Conservation (phyloP, 1,284 basidiomycete species). For the Boletus holoroseus region DNA sequence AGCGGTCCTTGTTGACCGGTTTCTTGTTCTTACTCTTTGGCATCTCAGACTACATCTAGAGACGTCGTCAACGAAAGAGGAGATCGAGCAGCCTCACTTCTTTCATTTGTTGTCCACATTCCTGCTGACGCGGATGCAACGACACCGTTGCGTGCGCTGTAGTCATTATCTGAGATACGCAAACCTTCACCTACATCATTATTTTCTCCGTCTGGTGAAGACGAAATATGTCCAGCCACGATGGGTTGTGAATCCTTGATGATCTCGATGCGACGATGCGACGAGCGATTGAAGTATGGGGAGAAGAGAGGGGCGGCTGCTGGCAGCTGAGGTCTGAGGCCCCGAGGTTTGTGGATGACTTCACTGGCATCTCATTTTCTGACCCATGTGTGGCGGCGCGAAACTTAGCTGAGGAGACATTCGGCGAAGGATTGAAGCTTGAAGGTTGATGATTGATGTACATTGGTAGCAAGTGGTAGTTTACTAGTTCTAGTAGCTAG, state of each 20-base stretch:
- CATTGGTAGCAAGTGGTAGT: neutral
- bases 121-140: conserved; percentile 55
- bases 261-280: conserved; percentile 74
- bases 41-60: conserved; percentile 96
- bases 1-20: conserved; percentile 97
- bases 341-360: conserved; percentile 46
- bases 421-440: conserved; percentile 48
- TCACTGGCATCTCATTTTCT: conserved; percentile 4
- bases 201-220: conserved; percentile 72
- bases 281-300: conserved; percentile 92
- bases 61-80: conserved; percentile 9
- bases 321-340: conserved; percentile 22
- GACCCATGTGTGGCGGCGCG: conserved; percentile 40
- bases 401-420: conserved; percentile 58
- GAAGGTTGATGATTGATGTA: conserved; percentile 20
- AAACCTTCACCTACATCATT: conserved; percentile 53
- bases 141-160: conserved; percentile 70
- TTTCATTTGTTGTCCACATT: conserved; percentile 72
- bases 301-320: conserved; percentile 66
- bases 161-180: conserved; percentile 60
- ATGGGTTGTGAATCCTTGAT: conserved; percentile 95
- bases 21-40: conserved; percentile 99
- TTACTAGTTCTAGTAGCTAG: neutral
- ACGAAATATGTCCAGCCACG: conserved; percentile 92
- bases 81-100: conserved; percentile 52